Percentiles rank a stretch among this genome's conserved stretches.
Evolutionary conservation across 257 asterid species (phyloP).

Genomic region (Nicotiana knightiana): DNA sequence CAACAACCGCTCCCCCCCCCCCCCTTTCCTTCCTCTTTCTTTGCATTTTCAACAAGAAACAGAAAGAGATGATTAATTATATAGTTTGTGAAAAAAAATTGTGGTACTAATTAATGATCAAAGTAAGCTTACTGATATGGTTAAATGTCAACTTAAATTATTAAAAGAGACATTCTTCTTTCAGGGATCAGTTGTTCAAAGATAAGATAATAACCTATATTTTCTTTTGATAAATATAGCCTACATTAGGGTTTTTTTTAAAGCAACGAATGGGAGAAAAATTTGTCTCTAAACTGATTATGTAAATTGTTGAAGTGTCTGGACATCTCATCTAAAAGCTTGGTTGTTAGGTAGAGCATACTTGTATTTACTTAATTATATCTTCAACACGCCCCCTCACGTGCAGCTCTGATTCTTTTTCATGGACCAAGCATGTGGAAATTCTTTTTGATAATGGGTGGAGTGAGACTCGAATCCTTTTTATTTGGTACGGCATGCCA

Average conservation of each 20-base stretch:
- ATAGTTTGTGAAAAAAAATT: neutral
- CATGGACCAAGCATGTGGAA: too few relatives aligned
- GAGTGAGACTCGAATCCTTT: too few relatives aligned
- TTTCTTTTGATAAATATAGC: neutral
- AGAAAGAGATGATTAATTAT: neutral
- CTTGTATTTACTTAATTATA: too few relatives aligned
- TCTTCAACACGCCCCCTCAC: too few relatives aligned
- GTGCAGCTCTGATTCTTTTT: too few relatives aligned
- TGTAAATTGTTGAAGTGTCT: neutral
- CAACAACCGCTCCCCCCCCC: neutral
- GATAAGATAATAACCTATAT: neutral
- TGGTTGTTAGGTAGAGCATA: too few relatives aligned
- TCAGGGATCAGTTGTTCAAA: neutral
- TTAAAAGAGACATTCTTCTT: neutral
- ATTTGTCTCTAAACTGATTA: neutral
- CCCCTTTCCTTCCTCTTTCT: neutral
- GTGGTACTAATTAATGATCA: neutral
- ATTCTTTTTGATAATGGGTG: too few relatives aligned
- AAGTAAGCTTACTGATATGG: neutral
- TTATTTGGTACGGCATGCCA: too few relatives aligned
- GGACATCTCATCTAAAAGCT: too few relatives aligned
- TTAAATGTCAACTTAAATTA: neutral
- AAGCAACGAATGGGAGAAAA: neutral
- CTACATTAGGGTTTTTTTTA: neutral
- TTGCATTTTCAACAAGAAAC: neutral